A percentile compares a stretch with the other conserved stretches of the same genome.
phyloP scores from a whole-genome alignment of 176 grass and related monocot species.

The Musa troglodytarum region DNA sequence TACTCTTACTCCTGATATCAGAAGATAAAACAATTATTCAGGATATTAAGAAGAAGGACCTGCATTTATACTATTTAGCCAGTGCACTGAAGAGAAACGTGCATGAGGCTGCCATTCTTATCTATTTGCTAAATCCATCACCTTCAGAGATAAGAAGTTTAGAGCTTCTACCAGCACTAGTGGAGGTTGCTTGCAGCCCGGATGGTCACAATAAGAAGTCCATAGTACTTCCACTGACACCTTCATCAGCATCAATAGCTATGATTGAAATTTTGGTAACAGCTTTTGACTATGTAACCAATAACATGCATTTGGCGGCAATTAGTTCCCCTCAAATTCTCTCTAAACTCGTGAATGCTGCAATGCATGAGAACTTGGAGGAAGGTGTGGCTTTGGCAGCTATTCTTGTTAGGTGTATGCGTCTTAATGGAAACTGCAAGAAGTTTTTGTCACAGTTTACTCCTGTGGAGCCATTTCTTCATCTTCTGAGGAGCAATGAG shows the following conservation, averaged over 20 bases:
- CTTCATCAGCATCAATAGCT: constrained; percentile 86
- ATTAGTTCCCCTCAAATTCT: constrained; percentile 73
- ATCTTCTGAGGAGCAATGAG: constrained; percentile 78
- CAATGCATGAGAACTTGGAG: constrained; percentile 79
- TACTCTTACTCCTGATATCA: constrained; percentile 78
- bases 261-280: constrained; percentile 96
- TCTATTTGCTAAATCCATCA: constrained; percentile 91
- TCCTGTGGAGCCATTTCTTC: constrained; percentile 86
- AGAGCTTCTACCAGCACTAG: constrained; percentile 71
- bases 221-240: constrained; percentile 53
- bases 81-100: constrained; percentile 79
- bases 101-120: constrained; percentile 83
- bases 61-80: constrained; percentile 67
- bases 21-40: constrained; percentile 87
- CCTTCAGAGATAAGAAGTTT: constrained; percentile 73
- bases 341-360: constrained; percentile 69
- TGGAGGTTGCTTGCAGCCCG: constrained; percentile 70
- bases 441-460: constrained; percentile 94
- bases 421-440: constrained; percentile 75
- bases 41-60: constrained; percentile 81
- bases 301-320: constrained; percentile 81
- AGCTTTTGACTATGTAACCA: constrained; percentile 97
- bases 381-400: constrained; percentile 78
- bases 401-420: constrained; percentile 85
- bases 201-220: constrained; percentile 39